Conservation (phyloP, 1,284 basidiomycete genomes). For the Earliella scabrosa region DNA sequence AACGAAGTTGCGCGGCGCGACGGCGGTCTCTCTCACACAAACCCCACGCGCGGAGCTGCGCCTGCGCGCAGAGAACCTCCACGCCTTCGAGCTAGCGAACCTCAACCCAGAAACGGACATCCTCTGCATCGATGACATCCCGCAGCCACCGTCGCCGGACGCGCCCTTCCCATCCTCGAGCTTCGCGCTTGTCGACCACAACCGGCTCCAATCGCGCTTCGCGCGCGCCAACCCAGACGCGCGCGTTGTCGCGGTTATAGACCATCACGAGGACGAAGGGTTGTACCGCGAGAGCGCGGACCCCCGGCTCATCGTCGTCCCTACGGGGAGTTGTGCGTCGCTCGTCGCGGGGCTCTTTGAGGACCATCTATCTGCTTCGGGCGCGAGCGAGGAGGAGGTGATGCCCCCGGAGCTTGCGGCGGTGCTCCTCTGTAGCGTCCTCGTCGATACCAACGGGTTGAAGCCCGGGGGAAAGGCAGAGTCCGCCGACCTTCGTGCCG, state of each 20-base stretch:
- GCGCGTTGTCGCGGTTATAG: constrained; percentile 80
- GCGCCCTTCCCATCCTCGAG: constrained; percentile 55
- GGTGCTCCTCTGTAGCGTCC: constrained; percentile 79
- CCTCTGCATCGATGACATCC: constrained; percentile 62
- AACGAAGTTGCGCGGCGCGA: constrained; percentile 51
- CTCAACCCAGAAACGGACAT: constrained; percentile 52
- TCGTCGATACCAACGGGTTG: constrained; percentile 85
- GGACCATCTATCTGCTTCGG: constrained; percentile 31
- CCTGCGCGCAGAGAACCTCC: constrained; percentile 87
- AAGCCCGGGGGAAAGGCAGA: constrained; percentile 80
- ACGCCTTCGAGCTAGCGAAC: constrained; percentile 67
- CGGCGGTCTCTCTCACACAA: constrained; percentile 77
- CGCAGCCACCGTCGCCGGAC: constrained; percentile 33
- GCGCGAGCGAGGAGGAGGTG: constrained; percentile 24
- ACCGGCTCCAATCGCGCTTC: constrained; percentile 66
- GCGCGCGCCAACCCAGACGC: constrained; percentile 42
- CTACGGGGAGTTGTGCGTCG: constrained; percentile 82
- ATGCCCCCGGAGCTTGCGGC: constrained; percentile 69
- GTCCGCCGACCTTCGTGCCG: constrained; percentile 46
- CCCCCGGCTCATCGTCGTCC: constrained; percentile 65
- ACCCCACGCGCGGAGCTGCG: constrained; percentile 70
- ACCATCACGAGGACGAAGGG: constrained; percentile 92
- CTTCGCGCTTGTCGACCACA: constrained; percentile 92
- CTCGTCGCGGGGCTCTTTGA: constrained; percentile 66
- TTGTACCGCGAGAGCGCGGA: constrained; percentile 64